Evolutionary conservation across 139 green algal genomes (phyloP), one percentile per base, ranked within the genome.

Genomic region (Tetradesmus obliquus): DNA sequence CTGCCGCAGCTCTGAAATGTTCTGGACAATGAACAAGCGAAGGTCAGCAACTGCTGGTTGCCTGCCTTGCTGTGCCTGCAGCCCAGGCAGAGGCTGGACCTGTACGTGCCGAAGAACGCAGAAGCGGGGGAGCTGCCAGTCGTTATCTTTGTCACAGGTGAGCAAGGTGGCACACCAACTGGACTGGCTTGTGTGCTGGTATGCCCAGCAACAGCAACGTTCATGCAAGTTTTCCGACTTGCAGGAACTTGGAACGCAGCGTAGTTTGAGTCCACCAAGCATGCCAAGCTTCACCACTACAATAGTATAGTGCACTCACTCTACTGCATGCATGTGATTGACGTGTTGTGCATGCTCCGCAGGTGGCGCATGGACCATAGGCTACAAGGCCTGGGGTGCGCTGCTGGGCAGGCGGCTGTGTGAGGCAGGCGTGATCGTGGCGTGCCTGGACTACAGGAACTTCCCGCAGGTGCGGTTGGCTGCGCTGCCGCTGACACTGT

Each of bases 371-470:
- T 99, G 98, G 97, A 98, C 96, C 1, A 99, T 99, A 60, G 98
- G 98, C 19, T 99, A 99, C 96, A 98, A 98, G 94, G 98, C 96
- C 0, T 99, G 98, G 98, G 98, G 98, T 17, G 96, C 98, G 10
- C 93, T 99, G 58, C 95, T 99, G 66, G 98, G 91, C 2, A 89
- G 95, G 82, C 92, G 97, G 58, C 94, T 99, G 12, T 97, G 95
- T 82, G 93, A 98, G 86, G 84, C 94, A 7, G 98, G 98, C 15
- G 95, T 98, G 54, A 84, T 99, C 20, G 97, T 99, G 54, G 96
- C 93, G 2, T 99, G 95, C 90, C 93, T 99, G 13, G 98, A 99
- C 94, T 99, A 99, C 95, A 90, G 97, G 10, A 99, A 99, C 92
- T 99, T 99, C 80, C 97, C 97, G 1, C 97, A 99, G 95, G 96